Percentiles rank a stretch among this genome's conserved stretches.
Conservation (phyloP, 2,329 filamentous ascomycete species). For the Coniochaeta hoffmannii region DNA sequence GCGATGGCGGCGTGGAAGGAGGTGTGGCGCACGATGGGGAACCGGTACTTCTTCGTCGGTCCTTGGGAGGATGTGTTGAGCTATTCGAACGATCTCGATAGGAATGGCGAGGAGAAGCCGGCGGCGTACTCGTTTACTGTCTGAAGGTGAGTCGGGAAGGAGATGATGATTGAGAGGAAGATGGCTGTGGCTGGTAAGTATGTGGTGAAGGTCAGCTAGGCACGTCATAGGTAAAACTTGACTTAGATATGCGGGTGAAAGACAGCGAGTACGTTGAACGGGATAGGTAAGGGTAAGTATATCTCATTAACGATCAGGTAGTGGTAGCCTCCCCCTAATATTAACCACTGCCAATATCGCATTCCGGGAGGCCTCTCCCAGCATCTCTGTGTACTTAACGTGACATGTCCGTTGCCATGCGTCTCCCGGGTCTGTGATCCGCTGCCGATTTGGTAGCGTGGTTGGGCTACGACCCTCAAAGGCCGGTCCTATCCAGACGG, state of each 20-base stretch:
- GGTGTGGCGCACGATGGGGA: background rate
- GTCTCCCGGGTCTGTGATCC: background rate
- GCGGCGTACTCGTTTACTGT: background rate
- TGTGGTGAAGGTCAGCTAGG: background rate
- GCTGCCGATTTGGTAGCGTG: background rate
- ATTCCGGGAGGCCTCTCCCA: background rate
- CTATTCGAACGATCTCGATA: background rate
- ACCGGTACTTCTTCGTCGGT: background rate
- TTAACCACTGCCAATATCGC: background rate
- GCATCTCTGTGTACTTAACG: background rate
- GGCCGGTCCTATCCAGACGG: background rate
- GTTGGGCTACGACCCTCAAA: background rate
- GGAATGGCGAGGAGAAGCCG: background rate
- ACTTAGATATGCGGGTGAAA: background rate
- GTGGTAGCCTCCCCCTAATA: background rate
- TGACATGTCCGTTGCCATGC: background rate
- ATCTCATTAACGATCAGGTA: background rate
- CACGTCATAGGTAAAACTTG: background rate
- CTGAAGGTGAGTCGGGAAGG: background rate
- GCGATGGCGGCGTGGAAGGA: background rate
- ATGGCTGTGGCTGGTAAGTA: background rate
- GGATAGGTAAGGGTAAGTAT: background rate
- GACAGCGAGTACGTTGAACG: background rate
- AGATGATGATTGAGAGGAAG: background rate
- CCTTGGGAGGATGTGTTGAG: background rate